Percentiles rank a stretch among this genome's conserved stretches.
These are phyloP conservation scores for Irpex lacteus DNA, from an alignment of 1,284 basidiomycete species.

Conservation along the genomic window DNA sequence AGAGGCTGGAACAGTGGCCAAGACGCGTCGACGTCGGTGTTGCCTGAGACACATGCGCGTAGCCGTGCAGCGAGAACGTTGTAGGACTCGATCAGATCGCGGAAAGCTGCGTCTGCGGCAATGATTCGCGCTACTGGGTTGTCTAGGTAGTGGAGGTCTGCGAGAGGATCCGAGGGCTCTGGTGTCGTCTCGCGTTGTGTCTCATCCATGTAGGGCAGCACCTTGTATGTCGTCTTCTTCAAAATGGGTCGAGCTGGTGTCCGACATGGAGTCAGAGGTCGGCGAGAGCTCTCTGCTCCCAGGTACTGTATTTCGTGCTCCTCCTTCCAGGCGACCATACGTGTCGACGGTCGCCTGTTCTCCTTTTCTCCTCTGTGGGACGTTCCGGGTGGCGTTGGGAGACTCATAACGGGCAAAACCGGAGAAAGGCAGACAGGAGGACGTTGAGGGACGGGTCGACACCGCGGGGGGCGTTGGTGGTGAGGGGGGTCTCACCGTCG, in stretches of 20 bases:
- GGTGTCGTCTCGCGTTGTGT: conserved; percentile 62
- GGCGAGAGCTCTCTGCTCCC: conserved; percentile 31
- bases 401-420: conserved; percentile 20
- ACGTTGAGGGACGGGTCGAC: neutral
- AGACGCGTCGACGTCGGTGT: conserved; percentile 53
- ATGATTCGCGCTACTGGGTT: conserved; percentile 59
- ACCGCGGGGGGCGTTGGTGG: neutral
- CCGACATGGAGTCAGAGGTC: conserved; percentile 24
- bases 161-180: conserved; percentile 65
- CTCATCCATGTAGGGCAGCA: conserved; percentile 43
- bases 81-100: conserved; percentile 69
- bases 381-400: conserved; percentile 65
- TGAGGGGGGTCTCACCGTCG: neutral
- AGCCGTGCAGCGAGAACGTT: conserved; percentile 63
- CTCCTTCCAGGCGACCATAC: conserved; percentile 56
- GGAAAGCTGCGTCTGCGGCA: conserved; percentile 41
- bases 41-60: conserved; percentile 43
- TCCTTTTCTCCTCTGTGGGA: conserved; percentile 53
- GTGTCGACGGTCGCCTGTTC: conserved; percentile 36
- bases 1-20: conserved; percentile 73
- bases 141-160: conserved; percentile 58
- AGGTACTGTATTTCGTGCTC: conserved; percentile 53
- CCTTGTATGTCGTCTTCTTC: conserved; percentile 46
- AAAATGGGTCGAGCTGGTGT: conserved; percentile 61
- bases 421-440: neutral